Evolutionary conservation across 2,329 filamentous ascomycete genomes (phyloP).

Genomic region (Corniculantispora saksenae): DNA sequence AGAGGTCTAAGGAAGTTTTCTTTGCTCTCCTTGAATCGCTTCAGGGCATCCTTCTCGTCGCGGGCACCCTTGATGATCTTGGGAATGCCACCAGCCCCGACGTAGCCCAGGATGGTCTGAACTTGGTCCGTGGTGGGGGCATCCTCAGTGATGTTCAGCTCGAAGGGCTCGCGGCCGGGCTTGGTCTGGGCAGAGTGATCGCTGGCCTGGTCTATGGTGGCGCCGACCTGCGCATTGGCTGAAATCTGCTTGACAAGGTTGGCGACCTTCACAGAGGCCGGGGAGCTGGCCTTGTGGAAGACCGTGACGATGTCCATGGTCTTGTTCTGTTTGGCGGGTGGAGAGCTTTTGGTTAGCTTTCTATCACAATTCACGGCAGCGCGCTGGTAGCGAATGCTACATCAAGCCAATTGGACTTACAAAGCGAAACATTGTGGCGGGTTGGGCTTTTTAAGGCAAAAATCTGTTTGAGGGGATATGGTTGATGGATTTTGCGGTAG

Average conservation of each 20-base stretch:
- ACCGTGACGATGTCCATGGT: slow-evolving; percentile 89
- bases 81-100: slow-evolving; percentile 62
- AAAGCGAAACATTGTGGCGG: slow-evolving; percentile 47
- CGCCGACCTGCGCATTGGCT: slow-evolving; percentile 64
- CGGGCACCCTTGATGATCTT: slow-evolving; percentile 72
- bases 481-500: neutral
- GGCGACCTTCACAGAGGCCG: slow-evolving; percentile 71
- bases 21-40: slow-evolving; percentile 70
- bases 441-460: neutral
- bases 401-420: slow-evolving; percentile 34
- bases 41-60: slow-evolving; percentile 75
- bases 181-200: slow-evolving; percentile 61
- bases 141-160: slow-evolving; percentile 80
- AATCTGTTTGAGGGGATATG: neutral
- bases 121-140: slow-evolving; percentile 81
- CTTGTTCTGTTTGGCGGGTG: slow-evolving; percentile 59
- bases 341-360: slow-evolving; percentile 1
- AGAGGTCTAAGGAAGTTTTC: slow-evolving; percentile 74
- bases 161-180: slow-evolving; percentile 67
- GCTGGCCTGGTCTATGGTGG: slow-evolving; percentile 74
- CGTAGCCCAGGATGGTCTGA: slow-evolving; percentile 79
- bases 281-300: slow-evolving; percentile 81
- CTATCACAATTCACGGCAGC: neutral
- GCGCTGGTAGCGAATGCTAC: neutral
- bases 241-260: slow-evolving; percentile 80